These are phyloP conservation scores for Lomentospora prolificans DNA, from an alignment of 2,329 filamentous ascomycete genomes.

Conservation along the genomic window DNA sequence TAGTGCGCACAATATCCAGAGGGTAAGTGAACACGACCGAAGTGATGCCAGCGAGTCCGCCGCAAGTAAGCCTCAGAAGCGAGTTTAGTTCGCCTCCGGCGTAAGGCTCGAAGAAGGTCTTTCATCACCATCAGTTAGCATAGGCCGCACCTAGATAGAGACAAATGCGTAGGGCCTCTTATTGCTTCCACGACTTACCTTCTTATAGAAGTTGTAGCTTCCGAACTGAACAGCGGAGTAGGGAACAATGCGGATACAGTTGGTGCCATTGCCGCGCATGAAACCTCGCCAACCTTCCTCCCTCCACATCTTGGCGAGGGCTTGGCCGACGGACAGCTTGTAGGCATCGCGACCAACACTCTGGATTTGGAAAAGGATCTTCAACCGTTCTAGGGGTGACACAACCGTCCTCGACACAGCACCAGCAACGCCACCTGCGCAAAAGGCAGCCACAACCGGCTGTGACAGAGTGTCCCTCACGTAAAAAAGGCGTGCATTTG, in stretches of 20 bases:
- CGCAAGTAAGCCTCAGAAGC: constrained; percentile 71
- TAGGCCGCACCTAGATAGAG: neutral
- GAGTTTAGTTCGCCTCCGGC: constrained; percentile 67
- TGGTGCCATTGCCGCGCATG: constrained; percentile 96
- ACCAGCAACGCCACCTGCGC: constrained; percentile 86
- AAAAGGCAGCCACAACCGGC: constrained; percentile 82
- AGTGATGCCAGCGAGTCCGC: constrained; percentile 85
- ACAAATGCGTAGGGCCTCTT: no score
- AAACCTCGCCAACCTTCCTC: constrained; percentile 97
- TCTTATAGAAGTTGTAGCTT: constrained; percentile 95
- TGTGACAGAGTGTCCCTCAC: constrained; percentile 51
- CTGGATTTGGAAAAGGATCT: constrained; percentile 97
- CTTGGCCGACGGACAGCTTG: constrained; percentile 82
- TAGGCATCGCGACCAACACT: constrained; percentile 86
- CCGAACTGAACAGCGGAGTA: constrained; percentile 98
- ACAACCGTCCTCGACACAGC: constrained; percentile 97
- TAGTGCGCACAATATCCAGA: constrained; percentile 91
- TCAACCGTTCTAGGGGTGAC: constrained; percentile 87
- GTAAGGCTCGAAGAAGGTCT: constrained; percentile 66
- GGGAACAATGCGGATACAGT: constrained; percentile 95
- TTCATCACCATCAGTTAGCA: neutral
- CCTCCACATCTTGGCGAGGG: constrained; percentile 86
- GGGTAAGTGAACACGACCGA: constrained; percentile 94
- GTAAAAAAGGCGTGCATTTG: neutral
- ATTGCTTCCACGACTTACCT: no score